Percentiles rank a stretch among this genome's conserved stretches.
These are phyloP conservation scores for Mortierella sp. DNA, from an alignment of 371 early-diverging fungal genomes.

Conservation along the genomic window DNA sequence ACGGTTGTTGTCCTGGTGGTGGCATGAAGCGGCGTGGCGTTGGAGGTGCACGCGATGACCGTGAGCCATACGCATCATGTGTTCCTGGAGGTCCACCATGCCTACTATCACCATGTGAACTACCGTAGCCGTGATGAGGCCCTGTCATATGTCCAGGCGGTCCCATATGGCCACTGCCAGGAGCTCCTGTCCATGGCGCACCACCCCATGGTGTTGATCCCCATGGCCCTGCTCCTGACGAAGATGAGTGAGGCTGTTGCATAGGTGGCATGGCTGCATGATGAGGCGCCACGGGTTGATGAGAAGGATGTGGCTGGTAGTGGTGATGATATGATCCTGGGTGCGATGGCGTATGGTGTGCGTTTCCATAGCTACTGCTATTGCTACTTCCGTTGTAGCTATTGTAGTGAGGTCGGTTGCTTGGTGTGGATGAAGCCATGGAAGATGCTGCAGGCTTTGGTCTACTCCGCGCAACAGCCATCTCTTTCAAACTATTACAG, in stretches of 20 bases:
- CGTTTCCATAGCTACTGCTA: conserved; percentile 18
- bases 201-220: conserved; percentile 50
- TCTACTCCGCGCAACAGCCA: conserved; percentile 35
- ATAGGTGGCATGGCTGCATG: conserved; percentile 41
- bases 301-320: conserved; percentile 52
- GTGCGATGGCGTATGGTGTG: conserved; percentile 41
- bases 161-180: conserved; percentile 44
- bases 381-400: conserved; percentile 39
- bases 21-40: conserved; percentile 57
- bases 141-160: conserved; percentile 56
- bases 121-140: conserved; percentile 37
- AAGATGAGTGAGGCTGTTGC: conserved; percentile 36
- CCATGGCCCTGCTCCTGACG: conserved; percentile 37
- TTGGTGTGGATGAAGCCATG: conserved; percentile 14
- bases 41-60: conserved; percentile 55
- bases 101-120: conserved; percentile 27
- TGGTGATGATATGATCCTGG: conserved; percentile 43
- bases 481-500: conserved; percentile 44
- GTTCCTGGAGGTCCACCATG: conserved; percentile 36
- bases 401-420: conserved; percentile 34
- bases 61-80: conserved; percentile 45
- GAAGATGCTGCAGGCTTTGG: conserved; percentile 32
- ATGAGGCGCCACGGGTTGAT: conserved; percentile 26
- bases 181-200: conserved; percentile 44
- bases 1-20: conserved; percentile 46